phyloP scores from a whole-genome alignment of 495 filamentous ascomycete genomes.

The Penicillium silybi region DNA sequence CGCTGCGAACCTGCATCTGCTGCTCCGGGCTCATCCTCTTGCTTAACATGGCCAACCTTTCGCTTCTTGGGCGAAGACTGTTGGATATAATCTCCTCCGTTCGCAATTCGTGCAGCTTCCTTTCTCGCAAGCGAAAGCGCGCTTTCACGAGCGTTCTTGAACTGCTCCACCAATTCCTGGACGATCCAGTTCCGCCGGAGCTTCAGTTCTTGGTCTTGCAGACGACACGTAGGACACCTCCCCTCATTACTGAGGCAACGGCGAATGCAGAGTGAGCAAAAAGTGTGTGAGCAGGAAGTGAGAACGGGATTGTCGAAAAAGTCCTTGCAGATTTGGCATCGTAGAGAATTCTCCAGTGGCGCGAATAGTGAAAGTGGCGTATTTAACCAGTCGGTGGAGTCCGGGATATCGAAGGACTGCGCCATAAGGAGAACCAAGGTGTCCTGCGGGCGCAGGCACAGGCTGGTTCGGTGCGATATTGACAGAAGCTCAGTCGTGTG shows the following conservation, averaged over 20 bases:
- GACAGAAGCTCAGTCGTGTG: neutral
- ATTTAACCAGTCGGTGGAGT: slow-evolving; percentile 90
- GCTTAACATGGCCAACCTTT: slow-evolving; percentile 37
- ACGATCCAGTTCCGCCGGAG: slow-evolving; percentile 78
- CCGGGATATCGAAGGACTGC: slow-evolving; percentile 60
- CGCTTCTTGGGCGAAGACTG: slow-evolving; percentile 39
- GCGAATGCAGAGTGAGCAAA: slow-evolving; percentile 94
- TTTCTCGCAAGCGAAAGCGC: slow-evolving; percentile 60
- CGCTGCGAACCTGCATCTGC: slow-evolving; percentile 20
- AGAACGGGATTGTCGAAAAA: slow-evolving; percentile 92
- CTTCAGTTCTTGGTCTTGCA: slow-evolving; percentile 73
- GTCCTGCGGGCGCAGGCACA: neutral
- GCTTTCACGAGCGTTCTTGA: slow-evolving; percentile 57
- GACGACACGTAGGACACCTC: slow-evolving; percentile 81
- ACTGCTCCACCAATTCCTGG: slow-evolving; percentile 79
- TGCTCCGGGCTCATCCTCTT: slow-evolving; percentile 4
- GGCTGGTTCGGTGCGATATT: neutral
- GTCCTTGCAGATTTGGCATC: slow-evolving; percentile 97
- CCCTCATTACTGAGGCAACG: slow-evolving; percentile 74
- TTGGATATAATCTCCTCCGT: slow-evolving; percentile 11
- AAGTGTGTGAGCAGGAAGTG: slow-evolving; percentile 91
- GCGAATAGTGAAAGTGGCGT: slow-evolving; percentile 70
- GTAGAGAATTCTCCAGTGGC: slow-evolving; percentile 77
- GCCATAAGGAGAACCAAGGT: slow-evolving; percentile 30
- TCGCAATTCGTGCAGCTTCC: slow-evolving; percentile 15